Base-by-base conservation (phyloP, 441 rosid species). In the Biscutella auriculata region DNA sequence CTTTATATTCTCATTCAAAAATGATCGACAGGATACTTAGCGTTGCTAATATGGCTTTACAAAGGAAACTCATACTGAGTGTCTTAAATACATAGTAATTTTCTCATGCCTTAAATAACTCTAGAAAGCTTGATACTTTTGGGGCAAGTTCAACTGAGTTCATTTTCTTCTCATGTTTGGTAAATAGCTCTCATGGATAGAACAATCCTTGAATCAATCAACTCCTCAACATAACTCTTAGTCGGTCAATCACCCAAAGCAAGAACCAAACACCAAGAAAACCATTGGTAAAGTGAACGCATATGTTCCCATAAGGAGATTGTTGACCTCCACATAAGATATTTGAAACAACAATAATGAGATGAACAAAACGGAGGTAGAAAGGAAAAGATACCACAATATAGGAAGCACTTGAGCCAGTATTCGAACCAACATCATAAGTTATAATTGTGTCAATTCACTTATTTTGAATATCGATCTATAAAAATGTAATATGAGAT, bases 171-270 rank as follows among this genome's bases (percentile, higher is more conserved):
- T 95, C 95, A 60, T 88, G 95, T 77, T 77, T 88, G 96, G 70
- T 92, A 92, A 36, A 92, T 79, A 60, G 96, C 87, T 79, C 96
- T 82, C 96, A 92, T 82, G 49, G 98, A 92, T 72, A 88, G 36
- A 68, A 84, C 73, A 65, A 88, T 92, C 77, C 88, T 92, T 47
- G 81, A 75, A 71, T 88, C 89, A 60, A 92, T 86, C 69, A 88
- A 58, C 75, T 92, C 98, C 72, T 92, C 98, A 72, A 88, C 98
- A 14, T 88, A 71, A 57, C 95, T 86, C 76, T 88, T 84, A 50
- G 82, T 80, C 73, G 72, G 63, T 88, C 96, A 69, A 71, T 73
- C 26, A 92, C 96, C 98, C 88, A 71, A 57, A 71, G 44, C 62
- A 73, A 63, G 23, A 73, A 56, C 50, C 27, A 45, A 25, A 62